Conservation (phyloP, 176 grass and related monocot genomes). For the Aegilops longissima region DNA sequence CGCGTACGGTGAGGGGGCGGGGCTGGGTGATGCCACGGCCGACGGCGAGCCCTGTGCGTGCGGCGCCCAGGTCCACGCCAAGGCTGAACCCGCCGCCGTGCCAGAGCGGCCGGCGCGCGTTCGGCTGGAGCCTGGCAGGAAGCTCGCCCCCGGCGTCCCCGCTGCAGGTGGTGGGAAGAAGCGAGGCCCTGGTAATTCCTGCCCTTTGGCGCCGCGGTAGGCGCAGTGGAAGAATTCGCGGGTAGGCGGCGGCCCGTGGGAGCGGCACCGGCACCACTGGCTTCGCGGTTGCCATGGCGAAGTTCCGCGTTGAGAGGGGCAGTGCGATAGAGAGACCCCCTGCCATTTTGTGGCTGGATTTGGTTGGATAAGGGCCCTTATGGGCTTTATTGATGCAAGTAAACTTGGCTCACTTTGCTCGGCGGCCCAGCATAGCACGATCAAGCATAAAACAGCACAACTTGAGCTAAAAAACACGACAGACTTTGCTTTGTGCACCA, state of each 20-base stretch:
- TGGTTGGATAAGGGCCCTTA: not conserved
- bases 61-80: slow-evolving; percentile 65
- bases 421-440: too few relatives aligned
- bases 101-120: slow-evolving; percentile 69
- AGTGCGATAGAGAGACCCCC: not conserved
- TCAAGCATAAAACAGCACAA: too few relatives aligned
- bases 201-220: not conserved
- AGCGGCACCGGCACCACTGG: slow-evolving; percentile 28
- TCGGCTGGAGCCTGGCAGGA: slow-evolving; percentile 48
- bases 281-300: slow-evolving; percentile 22
- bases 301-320: not conserved
- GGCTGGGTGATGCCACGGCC: slow-evolving; percentile 63
- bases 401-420: too few relatives aligned
- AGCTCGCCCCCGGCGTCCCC: not conserved
- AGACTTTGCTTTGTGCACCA: too few relatives aligned
- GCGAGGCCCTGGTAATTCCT: slow-evolving; percentile 10
- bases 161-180: not conserved
- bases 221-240: not conserved
- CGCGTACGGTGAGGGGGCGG: slow-evolving; percentile 64
- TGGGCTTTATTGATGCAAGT: not conserved
- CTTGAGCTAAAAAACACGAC: too few relatives aligned
- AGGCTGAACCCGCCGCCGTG: slow-evolving; percentile 74
- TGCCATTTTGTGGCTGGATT: not conserved
- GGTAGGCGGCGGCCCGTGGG: not conserved
- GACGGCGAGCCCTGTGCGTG: slow-evolving; percentile 66